Percentiles rank a stretch among this genome's conserved stretches.
Conservation (phyloP, 2,329 filamentous ascomycete genomes). For the Ceratocystiopsis minuta region DNA sequence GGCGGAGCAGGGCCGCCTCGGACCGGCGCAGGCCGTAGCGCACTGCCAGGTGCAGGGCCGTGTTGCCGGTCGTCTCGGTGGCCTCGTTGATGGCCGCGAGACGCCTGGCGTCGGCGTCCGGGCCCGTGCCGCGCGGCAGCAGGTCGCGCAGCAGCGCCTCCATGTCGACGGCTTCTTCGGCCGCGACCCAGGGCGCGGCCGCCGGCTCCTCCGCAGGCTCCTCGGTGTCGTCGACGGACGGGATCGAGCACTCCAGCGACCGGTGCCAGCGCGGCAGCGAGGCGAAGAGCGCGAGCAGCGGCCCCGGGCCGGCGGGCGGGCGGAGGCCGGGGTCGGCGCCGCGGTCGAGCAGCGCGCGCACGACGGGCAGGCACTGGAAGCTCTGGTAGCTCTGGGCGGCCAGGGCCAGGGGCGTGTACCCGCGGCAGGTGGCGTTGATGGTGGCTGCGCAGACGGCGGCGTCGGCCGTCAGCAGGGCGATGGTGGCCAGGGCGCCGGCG, state of each 20-base stretch:
- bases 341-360: slow-evolving; percentile 1
- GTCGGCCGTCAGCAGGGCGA: slow-evolving; percentile 2
- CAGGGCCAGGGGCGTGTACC: slow-evolving; percentile 2
- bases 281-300: neutral
- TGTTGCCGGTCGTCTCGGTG: slow-evolving; percentile 1
- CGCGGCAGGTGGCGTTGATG: slow-evolving; percentile 1
- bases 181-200: neutral
- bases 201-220: neutral
- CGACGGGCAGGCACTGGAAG: slow-evolving; percentile 1
- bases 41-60: slow-evolving; percentile 1
- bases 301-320: neutral
- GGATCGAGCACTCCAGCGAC: neutral
- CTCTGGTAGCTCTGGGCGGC: neutral
- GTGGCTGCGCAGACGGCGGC: slow-evolving; percentile 1
- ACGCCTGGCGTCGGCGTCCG: neutral
- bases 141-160: neutral
- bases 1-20: slow-evolving; percentile 1
- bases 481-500: neutral
- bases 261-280: neutral
- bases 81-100: neutral
- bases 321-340: neutral
- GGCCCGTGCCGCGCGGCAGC: neutral
- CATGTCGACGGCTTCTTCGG: neutral
- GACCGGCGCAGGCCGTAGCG: slow-evolving; percentile 1
- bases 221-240: neutral